Evolutionary conservation across 2,329 filamentous ascomycete genomes (phyloP), one percentile per base, ranked within the genome.

Genomic region (Venturia pyrina): DNA sequence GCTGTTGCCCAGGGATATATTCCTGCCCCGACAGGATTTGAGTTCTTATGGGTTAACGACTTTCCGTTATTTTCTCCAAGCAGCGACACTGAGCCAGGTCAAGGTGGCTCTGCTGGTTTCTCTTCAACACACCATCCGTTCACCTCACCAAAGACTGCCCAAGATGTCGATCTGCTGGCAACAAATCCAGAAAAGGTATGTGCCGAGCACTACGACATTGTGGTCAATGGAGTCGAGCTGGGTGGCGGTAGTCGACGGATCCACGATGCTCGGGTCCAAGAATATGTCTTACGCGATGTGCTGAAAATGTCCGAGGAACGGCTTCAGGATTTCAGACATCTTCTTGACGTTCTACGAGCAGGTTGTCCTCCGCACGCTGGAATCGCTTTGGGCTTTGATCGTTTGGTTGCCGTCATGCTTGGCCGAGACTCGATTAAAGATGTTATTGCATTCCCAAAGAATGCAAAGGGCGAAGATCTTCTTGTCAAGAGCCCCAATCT

Each of bases 371-470:
- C 95, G 0, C 95, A 99, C 74, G 93, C 95, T 0, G 95, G 95
- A 0, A 89, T 99, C 69, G 95, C 95, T 0, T 79, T 99, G 19
- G 95, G 95, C 0, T 96, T 97, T 74, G 95, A 99, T 75, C 83
- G 95, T 4, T 77, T 99, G 62, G 82, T 95, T 48, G 89, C 93
- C 0, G 80, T 96, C 0, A 84, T 99, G 81, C 84, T 89, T 28
- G 89, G 88, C 1, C 88, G 84, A 41, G 82, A 89, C 13, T 92
- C 89, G 1, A 89, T 99, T 3, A 82, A 90, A 67, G 93, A 99
- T 78, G 93, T 99, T 1, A 97, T 99, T 76, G 93, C 93, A 0
- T 99, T 99, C 73, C 96, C 95, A 0, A 99, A 99, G 81, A 93
- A 86, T 68, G 92, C 91, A 68, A 92, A 87, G 74, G 93, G 95